Conservation (phyloP, 495 filamentous ascomycete species). For the Aspergillus taichungensis region DNA sequence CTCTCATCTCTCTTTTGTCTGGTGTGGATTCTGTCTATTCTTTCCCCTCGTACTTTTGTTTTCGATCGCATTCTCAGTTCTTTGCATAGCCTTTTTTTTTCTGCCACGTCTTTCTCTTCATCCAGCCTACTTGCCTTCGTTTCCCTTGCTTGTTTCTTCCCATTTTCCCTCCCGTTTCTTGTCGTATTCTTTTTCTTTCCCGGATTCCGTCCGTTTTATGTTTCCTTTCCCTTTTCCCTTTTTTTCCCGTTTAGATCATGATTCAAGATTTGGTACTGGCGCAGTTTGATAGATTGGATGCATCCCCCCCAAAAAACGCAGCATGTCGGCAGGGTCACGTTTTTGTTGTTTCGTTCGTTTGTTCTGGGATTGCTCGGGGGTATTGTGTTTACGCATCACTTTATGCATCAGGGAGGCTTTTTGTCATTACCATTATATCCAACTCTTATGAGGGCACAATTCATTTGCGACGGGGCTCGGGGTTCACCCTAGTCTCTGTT, state of each 20-base stretch:
- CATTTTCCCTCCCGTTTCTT: conserved; percentile 4
- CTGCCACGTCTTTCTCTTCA: conserved; percentile 2
- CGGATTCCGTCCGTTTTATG: conserved; percentile 2
- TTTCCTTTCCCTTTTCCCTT: conserved; percentile 5
- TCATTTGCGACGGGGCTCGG: conserved; percentile 1
- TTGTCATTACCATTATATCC: conserved; percentile 19
- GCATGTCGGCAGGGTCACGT: conserved; percentile 10
- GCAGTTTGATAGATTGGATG: conserved; percentile 20
- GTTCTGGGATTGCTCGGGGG: conserved; percentile 16
- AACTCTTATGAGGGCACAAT: conserved; percentile 8
- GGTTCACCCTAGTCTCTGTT: background rate
- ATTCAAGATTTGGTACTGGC: conserved; percentile 16
- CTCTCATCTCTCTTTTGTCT: conserved; percentile 1
- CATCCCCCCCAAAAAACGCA: conserved; percentile 17
- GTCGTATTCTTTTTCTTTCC: conserved; percentile 2
- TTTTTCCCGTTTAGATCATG: conserved; percentile 15
- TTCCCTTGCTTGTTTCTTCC: conserved; percentile 6
- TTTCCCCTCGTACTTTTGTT: conserved; percentile 9
- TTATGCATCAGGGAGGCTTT: conserved; percentile 37
- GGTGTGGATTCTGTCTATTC: conserved; percentile 8
- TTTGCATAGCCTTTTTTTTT: conserved; percentile 12
- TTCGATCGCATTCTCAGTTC: conserved; percentile 7
- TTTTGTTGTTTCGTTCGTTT: conserved; percentile 5
- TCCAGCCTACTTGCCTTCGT: conserved; percentile 9
- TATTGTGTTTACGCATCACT: conserved; percentile 26